Base-by-base conservation (phyloP, 179 eudicot genomes). In the Corrigiola litoralis region DNA sequence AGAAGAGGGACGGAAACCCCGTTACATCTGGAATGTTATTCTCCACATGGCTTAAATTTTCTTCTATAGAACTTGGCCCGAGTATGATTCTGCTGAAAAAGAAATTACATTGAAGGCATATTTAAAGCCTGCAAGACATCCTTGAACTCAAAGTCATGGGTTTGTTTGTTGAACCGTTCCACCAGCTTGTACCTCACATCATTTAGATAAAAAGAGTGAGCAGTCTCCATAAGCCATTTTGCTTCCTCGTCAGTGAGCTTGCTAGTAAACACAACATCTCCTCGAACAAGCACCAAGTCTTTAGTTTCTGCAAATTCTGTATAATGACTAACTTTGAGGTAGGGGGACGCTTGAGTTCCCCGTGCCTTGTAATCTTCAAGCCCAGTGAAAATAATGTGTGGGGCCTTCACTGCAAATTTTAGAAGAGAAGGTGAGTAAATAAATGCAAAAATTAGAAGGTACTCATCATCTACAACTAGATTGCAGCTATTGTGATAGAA, bases 301-400 rank as follows among this genome's bases (percentile, higher is more conserved):
- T 92, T 86, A 79, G 72, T 83, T 50, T 86, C 89, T 38, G 87
- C 95, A 75, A 86, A 91, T 65, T 89, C 96, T 6, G 77, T 83
- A 85, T 91, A 83, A 76, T 89, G 84, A 13, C 85, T 69, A 50
- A 81, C 86, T 32, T 90, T 85, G 76, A 86, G 78, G 78, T 84
- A 91, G 8, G 97, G 96, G n/a, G 95, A 74, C 65, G 96, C 95
- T 71, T 91, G 94, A 56, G 96, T 89, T 76, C 97, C 97, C 72
- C 88, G 86, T 34, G 97, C 96, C 69, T 92, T 86, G 72, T 92
- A 89, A 73, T 92, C 96, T 82, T 92, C 96, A 65, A 92, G 89
- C 51, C 97, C 95, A 17, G 95, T 92, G 74, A 92, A 86, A 53
- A 92, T 70, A n/a, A 89, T 81, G 72, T 85, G 80, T 29, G 97